These are phyloP conservation scores for Epichloe gansuensis DNA, from an alignment of 2,329 filamentous ascomycete species.

Conservation along the genomic window DNA sequence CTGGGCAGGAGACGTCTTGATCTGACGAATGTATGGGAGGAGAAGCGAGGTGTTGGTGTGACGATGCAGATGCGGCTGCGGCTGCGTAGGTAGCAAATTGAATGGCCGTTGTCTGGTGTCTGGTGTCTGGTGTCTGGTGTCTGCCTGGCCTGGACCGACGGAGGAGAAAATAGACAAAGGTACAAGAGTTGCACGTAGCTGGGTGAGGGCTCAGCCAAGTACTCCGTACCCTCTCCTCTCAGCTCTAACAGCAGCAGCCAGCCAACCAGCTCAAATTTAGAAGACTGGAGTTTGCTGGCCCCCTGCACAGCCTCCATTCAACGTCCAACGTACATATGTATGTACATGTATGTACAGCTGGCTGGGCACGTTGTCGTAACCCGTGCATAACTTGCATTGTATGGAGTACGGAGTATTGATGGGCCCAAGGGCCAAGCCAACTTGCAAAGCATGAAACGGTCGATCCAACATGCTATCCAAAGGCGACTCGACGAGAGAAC, in stretches of 20 bases:
- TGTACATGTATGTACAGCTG: no score
- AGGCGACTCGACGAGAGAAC: background rate
- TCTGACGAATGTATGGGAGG: background rate
- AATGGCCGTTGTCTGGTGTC: no score
- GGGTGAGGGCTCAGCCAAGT: background rate
- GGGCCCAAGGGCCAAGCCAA: background rate
- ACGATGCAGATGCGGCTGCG: background rate
- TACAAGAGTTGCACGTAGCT: background rate
- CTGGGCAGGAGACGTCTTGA: background rate
- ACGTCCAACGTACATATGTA: background rate
- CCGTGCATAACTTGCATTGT: no score
- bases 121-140: no score
- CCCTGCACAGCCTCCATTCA: background rate
- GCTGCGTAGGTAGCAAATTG: background rate
- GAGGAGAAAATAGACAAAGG: background rate
- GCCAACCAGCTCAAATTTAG: background rate
- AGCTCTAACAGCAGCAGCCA: no score
- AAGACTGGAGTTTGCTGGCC: no score
- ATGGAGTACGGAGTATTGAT: no score
- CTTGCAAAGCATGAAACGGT: background rate
- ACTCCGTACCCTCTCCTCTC: background rate
- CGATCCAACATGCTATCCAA: background rate
- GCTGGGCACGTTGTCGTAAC: no score
- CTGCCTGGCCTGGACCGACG: background rate
- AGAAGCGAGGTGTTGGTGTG: background rate